Evolutionary conservation across 73 alveolate species (phyloP).

Genomic region (Tetrahymena malaccensis): DNA sequence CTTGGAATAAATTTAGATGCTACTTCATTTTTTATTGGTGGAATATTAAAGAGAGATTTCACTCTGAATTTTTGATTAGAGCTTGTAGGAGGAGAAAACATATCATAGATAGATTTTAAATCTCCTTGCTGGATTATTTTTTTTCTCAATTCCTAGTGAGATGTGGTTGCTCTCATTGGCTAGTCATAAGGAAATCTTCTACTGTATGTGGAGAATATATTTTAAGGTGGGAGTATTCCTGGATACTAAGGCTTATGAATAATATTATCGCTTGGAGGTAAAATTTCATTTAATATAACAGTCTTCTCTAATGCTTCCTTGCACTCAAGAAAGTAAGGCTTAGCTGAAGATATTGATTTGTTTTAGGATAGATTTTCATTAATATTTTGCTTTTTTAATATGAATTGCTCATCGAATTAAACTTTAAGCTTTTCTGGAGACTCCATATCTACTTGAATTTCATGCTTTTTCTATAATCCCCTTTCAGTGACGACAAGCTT

Average conservation of each 20-base stretch:
- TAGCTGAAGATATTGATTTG: background rate
- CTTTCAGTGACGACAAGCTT: background rate
- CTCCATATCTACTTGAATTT: background rate
- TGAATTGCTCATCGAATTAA: background rate
- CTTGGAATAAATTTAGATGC: background rate
- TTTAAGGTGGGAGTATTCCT: background rate
- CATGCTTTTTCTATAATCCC: background rate
- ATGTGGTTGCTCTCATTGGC: background rate
- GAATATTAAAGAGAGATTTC: background rate
- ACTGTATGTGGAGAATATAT: background rate
- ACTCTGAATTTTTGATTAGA: background rate
- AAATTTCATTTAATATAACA: background rate
- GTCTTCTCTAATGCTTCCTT: background rate
- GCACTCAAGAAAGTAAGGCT: background rate
- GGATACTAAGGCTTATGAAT: background rate
- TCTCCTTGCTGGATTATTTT: background rate
- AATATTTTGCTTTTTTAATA: background rate
- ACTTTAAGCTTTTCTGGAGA: background rate
- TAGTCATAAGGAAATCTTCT: background rate
- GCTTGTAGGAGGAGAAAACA: background rate
- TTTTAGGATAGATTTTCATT: background rate
- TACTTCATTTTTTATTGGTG: background rate
- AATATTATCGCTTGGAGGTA: background rate
- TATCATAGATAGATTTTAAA: background rate
- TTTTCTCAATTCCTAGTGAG: background rate